Evolutionary conservation across 768 basidiomycete genomes (phyloP), one percentile per base, ranked within the genome.

Genomic region (Cantharellus anzutake): DNA sequence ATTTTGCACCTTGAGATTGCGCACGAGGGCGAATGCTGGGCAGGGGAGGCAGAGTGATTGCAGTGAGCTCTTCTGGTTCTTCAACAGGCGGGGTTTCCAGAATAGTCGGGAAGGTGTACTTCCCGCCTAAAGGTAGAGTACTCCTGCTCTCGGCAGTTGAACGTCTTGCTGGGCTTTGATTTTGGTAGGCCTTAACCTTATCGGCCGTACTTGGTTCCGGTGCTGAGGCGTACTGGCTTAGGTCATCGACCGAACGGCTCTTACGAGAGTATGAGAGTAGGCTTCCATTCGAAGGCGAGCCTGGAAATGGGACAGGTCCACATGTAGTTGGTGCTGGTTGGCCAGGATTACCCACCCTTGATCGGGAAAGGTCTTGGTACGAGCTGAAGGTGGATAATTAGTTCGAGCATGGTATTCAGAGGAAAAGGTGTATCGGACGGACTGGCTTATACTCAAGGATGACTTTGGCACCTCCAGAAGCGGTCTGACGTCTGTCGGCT

Each of bases 401-500:
- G 20, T 29, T 29, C 20, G 20, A 29, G 20, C 20, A 29, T 29
- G 20, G 20, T 29, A 29, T 29, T 29, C 20, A 29, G 20, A 29
- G 20, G 20, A 29, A 29, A 29, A 29, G 20, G 20, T 29, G 20
- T 29, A 29, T 29, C 20, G 20, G 20, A 29, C 20, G 20, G 20
- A 48, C 44, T 48, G 44, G 44, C 44, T 48, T 11, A 48, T 48
- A 29, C 44, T 48, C 44, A 48, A 29, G 29, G 44, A 48, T 11
- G 44, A 48, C 44, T 48, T 48, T 65, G 56, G 59, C 7, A 74
- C 73, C 72, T 77, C 52, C 70, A 73, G 14, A 68, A 89, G 83
- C 2, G 85, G 87, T 29, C 86, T 73, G 4, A 85, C 86, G 65
- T 89, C 87, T 3, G 85, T 86, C 1, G 86, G 86, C 52, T 82